Conservation (phyloP, 441 rosid genomes). For the Gossypium aridum region DNA sequence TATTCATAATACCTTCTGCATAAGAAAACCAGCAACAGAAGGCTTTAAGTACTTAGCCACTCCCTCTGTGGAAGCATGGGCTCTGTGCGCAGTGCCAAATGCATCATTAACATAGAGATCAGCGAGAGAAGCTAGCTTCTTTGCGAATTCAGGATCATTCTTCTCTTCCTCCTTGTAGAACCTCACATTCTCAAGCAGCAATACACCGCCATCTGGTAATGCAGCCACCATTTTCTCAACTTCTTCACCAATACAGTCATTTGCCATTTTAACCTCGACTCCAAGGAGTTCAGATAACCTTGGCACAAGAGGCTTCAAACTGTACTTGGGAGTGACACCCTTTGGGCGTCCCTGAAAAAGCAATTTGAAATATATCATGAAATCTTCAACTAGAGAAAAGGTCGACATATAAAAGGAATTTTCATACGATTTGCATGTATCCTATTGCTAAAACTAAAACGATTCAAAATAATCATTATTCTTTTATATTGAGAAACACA, state of each 20-base stretch:
- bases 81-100: conserved; percentile 91
- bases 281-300: conserved; percentile 92
- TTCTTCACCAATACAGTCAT: conserved; percentile 80
- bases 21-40: conserved; percentile 93
- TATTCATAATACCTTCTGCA: conserved; percentile 68
- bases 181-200: conserved; percentile 87
- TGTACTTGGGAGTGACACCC: conserved; percentile 96
- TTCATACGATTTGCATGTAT: not conserved
- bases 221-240: conserved; percentile 70
- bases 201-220: conserved; percentile 68
- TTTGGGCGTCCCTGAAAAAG: conserved; percentile 85
- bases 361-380: conserved; percentile 9
- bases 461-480: not conserved
- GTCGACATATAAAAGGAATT: not conserved
- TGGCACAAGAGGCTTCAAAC: conserved; percentile 92
- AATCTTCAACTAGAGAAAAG: not conserved
- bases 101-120: conserved; percentile 94
- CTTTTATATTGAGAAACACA: not conserved
- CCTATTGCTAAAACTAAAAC: not conserved
- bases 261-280: conserved; percentile 76
- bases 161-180: conserved; percentile 92
- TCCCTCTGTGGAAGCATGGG: conserved; percentile 98
- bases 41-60: conserved; percentile 90
- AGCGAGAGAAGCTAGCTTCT: conserved; percentile 88
- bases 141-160: conserved; percentile 92